Base-by-base conservation (phyloP, 192 early-diverging fungal species). In the Rhizophagus clarus region DNA sequence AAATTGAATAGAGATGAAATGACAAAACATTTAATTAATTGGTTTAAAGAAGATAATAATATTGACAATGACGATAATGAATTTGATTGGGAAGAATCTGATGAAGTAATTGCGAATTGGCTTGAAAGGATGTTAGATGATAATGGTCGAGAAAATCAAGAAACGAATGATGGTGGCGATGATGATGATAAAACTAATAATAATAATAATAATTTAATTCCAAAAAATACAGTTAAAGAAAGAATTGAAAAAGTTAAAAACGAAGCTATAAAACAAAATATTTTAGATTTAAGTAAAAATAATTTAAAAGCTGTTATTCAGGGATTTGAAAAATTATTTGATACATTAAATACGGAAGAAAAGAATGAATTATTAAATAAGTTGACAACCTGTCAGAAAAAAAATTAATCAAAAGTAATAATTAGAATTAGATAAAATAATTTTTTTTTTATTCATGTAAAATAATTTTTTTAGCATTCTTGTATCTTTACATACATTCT, bases 21-120 rank as follows among this genome's bases (percentile, higher is more conserved):
- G 85, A 81, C 79, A 8, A 62, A 77, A 61, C 61, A 89, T 2
- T 72, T 97, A 22, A 69, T 83, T 51, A 75, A 81, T 10, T 97
- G 96, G 96, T 95, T 92, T 77, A 42, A 85, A 26, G 83, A 86
- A 69, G 92, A 93, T 84, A 81, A 77, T 22, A 73, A 85, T 71
- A 72, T 40, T 29, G 83, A 88, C 24, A 72, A 77, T 3, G 82
- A 83, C 28, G 6, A 56, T 51, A 71, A 29, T 29, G 84, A 88
- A 32, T 75, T 79, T 4, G 83, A 83, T 37, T 89, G 88, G 81
- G 88, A 89, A 75, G 82, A 81, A n/a, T 89, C 92, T 47, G 94
- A 95, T 74, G 64, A 81, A 51, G 67, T 64, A 15, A 87, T 92
- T 10, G 85, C 87, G 1, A 81, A 86, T 29, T 95, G 94, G 93